Conservation (phyloP, 1,139 yeast genomes). For the Saccharomyces pastorianus region DNA sequence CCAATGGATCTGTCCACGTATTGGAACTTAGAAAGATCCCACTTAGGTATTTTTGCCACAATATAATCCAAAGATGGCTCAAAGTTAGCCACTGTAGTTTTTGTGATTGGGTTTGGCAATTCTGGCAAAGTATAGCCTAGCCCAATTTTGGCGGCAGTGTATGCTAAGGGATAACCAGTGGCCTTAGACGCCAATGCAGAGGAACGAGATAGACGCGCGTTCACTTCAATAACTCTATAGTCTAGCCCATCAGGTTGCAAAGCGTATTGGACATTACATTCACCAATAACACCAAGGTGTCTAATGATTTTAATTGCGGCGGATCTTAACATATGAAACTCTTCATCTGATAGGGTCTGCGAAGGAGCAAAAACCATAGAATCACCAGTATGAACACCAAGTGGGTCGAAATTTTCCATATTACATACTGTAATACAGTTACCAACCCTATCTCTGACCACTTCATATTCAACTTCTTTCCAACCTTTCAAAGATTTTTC, state of each 20-base stretch:
- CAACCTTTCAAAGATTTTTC: constrained; percentile 97
- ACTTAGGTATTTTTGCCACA: constrained; percentile 95
- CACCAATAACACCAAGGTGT: constrained; percentile 97
- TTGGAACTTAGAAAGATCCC: constrained; percentile 95
- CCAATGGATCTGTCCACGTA: constrained; percentile 90
- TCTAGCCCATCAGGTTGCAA: constrained; percentile 92
- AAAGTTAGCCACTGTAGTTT: constrained; percentile 90
- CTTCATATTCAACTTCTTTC: constrained; percentile 98
- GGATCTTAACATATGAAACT: constrained; percentile 93
- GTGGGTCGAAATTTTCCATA: constrained; percentile 98
- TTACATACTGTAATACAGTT: constrained; percentile 98
- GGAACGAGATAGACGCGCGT: constrained; percentile 93
- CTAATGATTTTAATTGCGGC: constrained; percentile 97
- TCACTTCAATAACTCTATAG: constrained; percentile 93
- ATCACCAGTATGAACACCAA: constrained; percentile 98
- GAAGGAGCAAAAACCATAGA: constrained; percentile 98
- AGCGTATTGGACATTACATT: constrained; percentile 96
- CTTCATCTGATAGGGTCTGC: constrained; percentile 93
- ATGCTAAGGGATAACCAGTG: constrained; percentile 96
- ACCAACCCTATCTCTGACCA: constrained; percentile 91
- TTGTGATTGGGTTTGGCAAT: constrained; percentile 91
- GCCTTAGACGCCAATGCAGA: constrained; percentile 98
- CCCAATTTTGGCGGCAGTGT: constrained; percentile 96
- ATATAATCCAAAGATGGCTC: constrained; percentile 95
- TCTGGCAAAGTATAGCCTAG: constrained; percentile 92